Evolutionary conservation across 805 yeast species (phyloP), one percentile per base, ranked within the genome.

Genomic region (Lipomyces orientalis): DNA sequence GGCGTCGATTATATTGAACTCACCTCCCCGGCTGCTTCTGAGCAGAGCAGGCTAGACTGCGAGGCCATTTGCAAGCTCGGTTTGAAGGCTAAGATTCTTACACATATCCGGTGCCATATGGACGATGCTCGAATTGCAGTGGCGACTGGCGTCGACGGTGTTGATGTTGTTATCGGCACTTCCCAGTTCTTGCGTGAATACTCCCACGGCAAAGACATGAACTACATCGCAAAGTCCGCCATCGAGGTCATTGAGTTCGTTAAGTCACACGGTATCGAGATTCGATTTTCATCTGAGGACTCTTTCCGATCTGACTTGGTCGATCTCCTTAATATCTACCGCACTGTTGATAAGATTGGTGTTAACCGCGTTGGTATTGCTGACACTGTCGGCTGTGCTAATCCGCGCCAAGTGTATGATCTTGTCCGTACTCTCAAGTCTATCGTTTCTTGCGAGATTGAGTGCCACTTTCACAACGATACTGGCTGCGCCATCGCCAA

Each of bases 341-440:
- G 93, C 81, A 93, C 98, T 34, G 99, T 94, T 73, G 97, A 91
- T 84, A 91, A 92, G 83, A 91, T 94, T 75, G 99, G 99, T 76
- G 99, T 94, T 71, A 93, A 95, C 85, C 88, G 99, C 81, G 97
- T 94, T 64, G 99, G 99, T 83, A 94, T 94, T 82, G 99, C 99
- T 74, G 99, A 94, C 80, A 94, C 99, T 49, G 99, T 94, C 66
- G 99, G 99, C 60, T 90, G 98, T 80, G 99, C 99, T 73, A 94
- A 94, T 84, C 99, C 99, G 76, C 89, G 99, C 83, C 98, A 95
- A 82, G 99, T 94, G 68, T 94, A 94, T 80, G 99, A 94, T 83
- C 87, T 94, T 75, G 95, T 94, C 71, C 89, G 96, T 78, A 95
- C 99, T 56, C 87, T 94, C 79, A 91, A 88, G 81, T 88, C 93